Base-by-base conservation (phyloP, 805 yeast species). In the Metschnikowia proteae region DNA sequence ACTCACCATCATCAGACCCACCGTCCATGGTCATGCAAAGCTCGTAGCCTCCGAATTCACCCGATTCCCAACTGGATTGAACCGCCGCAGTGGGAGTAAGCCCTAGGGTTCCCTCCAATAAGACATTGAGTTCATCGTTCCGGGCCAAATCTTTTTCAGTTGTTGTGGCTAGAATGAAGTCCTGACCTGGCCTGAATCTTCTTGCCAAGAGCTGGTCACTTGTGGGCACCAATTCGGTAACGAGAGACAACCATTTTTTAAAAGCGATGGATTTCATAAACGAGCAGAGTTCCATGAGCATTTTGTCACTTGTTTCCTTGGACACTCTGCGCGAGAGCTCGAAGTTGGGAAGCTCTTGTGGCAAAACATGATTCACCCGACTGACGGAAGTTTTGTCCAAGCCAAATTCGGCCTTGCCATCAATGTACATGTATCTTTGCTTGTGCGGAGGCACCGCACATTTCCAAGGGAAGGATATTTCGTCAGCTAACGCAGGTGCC, bases 31-130 rank as follows among this genome's bases (percentile, higher is more conserved):
- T 72, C 96, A 94, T 88, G 60, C 92, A 84, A 46, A 95, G 71
- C 61, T 94, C 97, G 67, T 95, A 94, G 1, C 97, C 99, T 33
- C 99, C 99, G 43, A 76, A 70, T 59, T 88, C 96, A n/a, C 96
- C 96, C 31, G 80, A 73, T 43, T 82, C 88, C 97, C 97, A 92
- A 35, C 88, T 88, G 49, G 71, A 68, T 2, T 86, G 77, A 40
- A 62, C 63, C 5, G 51, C 51, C 3, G 76, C 76, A 3, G 73
- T 71, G 0, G 97, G 96, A 0, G 98, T 92, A 39, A 94, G 64
- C 47, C 83, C 81, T 48, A 92, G 66, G 0, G 96, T 87, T 3
- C 90, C 94, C 60, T 92, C 98, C 17, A 92, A 64, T 38, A 80
- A 67, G 2, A 75, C 71, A 39, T 71, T 70, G 48, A 67, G 54